Evolutionary conservation across 2,329 filamentous ascomycete genomes (phyloP).

Genomic region (Pseudopyrenochaeta lycopersici): DNA sequence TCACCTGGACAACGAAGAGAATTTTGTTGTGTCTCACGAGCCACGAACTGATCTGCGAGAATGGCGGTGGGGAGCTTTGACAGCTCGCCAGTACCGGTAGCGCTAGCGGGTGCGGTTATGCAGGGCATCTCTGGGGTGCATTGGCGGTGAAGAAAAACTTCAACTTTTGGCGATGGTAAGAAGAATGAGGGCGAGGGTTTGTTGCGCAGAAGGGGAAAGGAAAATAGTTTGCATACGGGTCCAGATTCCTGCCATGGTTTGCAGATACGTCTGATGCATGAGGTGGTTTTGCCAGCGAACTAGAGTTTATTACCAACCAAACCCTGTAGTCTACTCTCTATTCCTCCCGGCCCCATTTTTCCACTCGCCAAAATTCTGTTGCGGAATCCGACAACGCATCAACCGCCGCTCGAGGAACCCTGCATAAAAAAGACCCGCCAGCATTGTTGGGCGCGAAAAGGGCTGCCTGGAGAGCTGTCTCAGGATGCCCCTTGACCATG

Average conservation of each 20-base stretch:
- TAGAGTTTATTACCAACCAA: background rate
- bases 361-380: background rate
- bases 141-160: slow-evolving; percentile 1
- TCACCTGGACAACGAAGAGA: slow-evolving; percentile 6
- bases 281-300: background rate
- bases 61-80: background rate
- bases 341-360: background rate
- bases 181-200: too few species aligned
- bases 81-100: background rate
- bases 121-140: slow-evolving; percentile 2
- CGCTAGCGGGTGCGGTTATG: slow-evolving; percentile 5
- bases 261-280: background rate
- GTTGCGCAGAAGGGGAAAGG: too few species aligned
- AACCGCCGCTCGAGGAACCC: slow-evolving; percentile 8
- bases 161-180: too few species aligned
- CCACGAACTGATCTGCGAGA: slow-evolving; percentile 3
- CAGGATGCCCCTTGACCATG: background rate
- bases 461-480: background rate
- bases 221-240: too few species aligned
- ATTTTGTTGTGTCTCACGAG: background rate
- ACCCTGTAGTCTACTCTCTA: background rate
- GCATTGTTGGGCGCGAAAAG: background rate
- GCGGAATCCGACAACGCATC: slow-evolving; percentile 10
- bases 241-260: too few species aligned
- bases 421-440: slow-evolving; percentile 18